phyloP scores from a whole-genome alignment of 2,329 filamentous ascomycete genomes.

The Sordariomycetes sp. region DNA sequence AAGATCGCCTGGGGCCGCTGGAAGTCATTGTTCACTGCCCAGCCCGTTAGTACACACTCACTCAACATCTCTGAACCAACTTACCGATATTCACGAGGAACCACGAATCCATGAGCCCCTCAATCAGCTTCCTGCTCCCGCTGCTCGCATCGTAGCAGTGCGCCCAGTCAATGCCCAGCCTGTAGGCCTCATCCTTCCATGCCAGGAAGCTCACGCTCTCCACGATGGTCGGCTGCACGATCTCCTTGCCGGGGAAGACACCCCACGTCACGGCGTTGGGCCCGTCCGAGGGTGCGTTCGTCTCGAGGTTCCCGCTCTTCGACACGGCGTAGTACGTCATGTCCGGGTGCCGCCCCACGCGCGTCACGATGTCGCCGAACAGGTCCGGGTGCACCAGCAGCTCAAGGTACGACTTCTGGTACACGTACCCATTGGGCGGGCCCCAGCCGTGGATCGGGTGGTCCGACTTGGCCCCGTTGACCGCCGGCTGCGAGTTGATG shows the following conservation, averaged over 20 bases:
- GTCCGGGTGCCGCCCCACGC: conserved; percentile 68
- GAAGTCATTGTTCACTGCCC: conserved; percentile 94
- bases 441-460: conserved; percentile 90
- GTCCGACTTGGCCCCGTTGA: conserved; percentile 81
- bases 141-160: conserved; percentile 73
- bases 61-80: conserved; percentile 16
- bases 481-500: conserved; percentile 94
- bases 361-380: conserved; percentile 63
- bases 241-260: conserved; percentile 96
- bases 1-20: conserved; percentile 75
- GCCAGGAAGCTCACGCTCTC: conserved; percentile 95
- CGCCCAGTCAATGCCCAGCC: conserved; percentile 86
- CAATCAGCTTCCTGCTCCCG: conserved; percentile 69
- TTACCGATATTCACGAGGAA: conserved; percentile 89
- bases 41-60: neutral
- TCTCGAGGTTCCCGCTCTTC: conserved; percentile 68
- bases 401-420: conserved; percentile 96
- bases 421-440: conserved; percentile 88
- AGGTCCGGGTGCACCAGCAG: conserved; percentile 75
- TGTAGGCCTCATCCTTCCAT: conserved; percentile 97
- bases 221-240: conserved; percentile 99
- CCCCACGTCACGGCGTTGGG: conserved; percentile 99
- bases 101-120: conserved; percentile 80
- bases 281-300: conserved; percentile 74
- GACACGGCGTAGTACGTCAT: conserved; percentile 93